phyloP scores from a whole-genome alignment of 2,329 filamentous ascomycete species.

The Fusarium sp. region DNA sequence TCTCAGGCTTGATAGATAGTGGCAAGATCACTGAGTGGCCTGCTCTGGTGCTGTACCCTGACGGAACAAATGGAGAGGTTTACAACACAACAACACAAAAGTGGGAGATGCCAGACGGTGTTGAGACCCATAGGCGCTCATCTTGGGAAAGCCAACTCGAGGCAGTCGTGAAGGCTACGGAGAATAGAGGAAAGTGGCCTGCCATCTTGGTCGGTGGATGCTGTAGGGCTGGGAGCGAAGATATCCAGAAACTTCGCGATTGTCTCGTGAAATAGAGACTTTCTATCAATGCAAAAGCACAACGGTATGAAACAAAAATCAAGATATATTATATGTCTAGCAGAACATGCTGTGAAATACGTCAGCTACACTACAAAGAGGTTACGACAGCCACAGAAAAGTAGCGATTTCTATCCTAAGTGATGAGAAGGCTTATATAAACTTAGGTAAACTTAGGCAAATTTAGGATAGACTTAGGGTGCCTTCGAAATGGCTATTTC shows the following conservation, averaged over 20 bases:
- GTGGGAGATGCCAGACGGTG: constrained; percentile 60
- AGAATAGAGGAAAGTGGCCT: constrained; percentile 51
- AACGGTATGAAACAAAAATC: neutral
- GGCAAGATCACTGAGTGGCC: constrained; percentile 54
- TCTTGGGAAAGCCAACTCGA: constrained; percentile 59
- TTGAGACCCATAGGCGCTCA: constrained; percentile 21
- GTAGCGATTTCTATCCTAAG: too few species aligned
- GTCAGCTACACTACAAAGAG: neutral
- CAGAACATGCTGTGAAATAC: neutral
- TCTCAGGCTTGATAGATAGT: constrained; percentile 49
- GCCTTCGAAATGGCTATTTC: neutral
- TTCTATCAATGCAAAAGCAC: neutral
- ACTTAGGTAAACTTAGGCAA: too few species aligned
- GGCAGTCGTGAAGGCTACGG: constrained; percentile 50
- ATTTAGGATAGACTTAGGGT: too few species aligned
- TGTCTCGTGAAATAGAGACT: constrained; percentile 15
- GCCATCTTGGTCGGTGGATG: constrained; percentile 62
- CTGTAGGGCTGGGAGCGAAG: constrained; percentile 56
- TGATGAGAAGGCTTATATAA: neutral
- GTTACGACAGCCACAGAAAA: neutral
- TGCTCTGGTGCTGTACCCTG: constrained; percentile 70
- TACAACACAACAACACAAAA: constrained; percentile 70
- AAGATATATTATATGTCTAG: neutral
- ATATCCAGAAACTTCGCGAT: constrained; percentile 45
- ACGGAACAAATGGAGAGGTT: constrained; percentile 72